Conservation (phyloP, 306 rosid species). For the Aeschynomene evenia region DNA sequence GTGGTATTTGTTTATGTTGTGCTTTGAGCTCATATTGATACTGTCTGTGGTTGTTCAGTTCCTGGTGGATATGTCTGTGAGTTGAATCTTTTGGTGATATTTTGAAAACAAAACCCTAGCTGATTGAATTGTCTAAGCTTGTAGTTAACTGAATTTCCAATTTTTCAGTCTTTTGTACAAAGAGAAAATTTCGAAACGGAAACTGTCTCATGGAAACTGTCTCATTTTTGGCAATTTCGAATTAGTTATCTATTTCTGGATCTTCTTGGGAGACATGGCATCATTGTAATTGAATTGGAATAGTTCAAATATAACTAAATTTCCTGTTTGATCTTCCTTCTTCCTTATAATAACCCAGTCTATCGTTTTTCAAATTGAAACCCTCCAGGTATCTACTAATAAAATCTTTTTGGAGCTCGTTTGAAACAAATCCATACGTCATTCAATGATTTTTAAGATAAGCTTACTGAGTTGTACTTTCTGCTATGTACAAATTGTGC, state of each 20-base stretch:
- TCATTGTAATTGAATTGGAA: slow-evolving; percentile 2
- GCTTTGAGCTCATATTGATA: neutral
- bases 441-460: slow-evolving; percentile 4
- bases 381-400: neutral
- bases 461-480: neutral
- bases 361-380: slow-evolving; percentile 7
- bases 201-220: neutral
- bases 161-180: neutral
- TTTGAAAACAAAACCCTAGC: neutral
- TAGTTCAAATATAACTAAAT: neutral
- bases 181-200: neutral
- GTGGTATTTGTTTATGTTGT: neutral
- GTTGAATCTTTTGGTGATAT: neutral
- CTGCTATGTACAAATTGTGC: neutral
- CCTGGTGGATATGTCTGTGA: neutral
- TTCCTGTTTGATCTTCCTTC: neutral
- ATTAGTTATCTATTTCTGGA: neutral
- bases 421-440: neutral
- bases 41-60: neutral
- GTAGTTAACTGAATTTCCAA: neutral
- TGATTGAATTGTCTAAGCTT: slow-evolving; percentile 3
- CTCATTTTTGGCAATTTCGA: slow-evolving; percentile 9
- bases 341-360: neutral
- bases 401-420: neutral
- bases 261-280: neutral